phyloP scores from a whole-genome alignment of 345 rosid genomes.

The Citrus cavaleriei region DNA sequence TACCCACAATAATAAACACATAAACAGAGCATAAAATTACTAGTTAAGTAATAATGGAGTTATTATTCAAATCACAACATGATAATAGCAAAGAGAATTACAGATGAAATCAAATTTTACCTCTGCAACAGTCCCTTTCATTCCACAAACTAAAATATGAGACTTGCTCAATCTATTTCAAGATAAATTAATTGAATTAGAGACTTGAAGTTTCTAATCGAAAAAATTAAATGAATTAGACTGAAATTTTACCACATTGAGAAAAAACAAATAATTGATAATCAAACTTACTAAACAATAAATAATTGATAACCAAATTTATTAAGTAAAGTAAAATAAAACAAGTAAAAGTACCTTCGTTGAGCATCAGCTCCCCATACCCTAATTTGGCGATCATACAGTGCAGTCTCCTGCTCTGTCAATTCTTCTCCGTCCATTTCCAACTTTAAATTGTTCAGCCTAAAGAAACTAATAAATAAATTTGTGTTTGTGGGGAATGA shows the following conservation, averaged over 20 bases:
- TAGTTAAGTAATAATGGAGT: not conserved
- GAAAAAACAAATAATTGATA: not conserved
- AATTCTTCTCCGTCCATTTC: slow-evolving; percentile 83
- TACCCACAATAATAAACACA: slow-evolving; percentile 20
- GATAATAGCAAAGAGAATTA: not conserved
- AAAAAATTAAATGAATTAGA: not conserved
- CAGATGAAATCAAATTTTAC: slow-evolving; percentile 24
- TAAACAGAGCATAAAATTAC: not conserved
- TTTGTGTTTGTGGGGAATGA: not conserved
- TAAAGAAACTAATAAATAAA: not conserved
- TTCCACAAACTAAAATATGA: slow-evolving; percentile 73
- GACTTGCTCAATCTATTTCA: slow-evolving; percentile 71
- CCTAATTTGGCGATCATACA: slow-evolving; percentile 94
- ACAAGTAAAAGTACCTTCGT: slow-evolving; percentile 48
- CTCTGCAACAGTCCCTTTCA: slow-evolving; percentile 86
- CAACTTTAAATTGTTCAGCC: slow-evolving; percentile 19
- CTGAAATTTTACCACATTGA: not conserved
- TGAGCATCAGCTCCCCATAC: slow-evolving; percentile 99
- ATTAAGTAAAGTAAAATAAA: not conserved
- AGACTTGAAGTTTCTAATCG: no score
- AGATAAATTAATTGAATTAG: not conserved
- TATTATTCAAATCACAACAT: not conserved
- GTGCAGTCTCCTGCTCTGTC: slow-evolving; percentile 94
- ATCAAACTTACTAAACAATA: not conserved
- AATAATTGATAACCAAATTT: not conserved